phyloP scores from a whole-genome alignment of 2,329 filamentous ascomycete genomes.

The Talaromyces sp. region DNA sequence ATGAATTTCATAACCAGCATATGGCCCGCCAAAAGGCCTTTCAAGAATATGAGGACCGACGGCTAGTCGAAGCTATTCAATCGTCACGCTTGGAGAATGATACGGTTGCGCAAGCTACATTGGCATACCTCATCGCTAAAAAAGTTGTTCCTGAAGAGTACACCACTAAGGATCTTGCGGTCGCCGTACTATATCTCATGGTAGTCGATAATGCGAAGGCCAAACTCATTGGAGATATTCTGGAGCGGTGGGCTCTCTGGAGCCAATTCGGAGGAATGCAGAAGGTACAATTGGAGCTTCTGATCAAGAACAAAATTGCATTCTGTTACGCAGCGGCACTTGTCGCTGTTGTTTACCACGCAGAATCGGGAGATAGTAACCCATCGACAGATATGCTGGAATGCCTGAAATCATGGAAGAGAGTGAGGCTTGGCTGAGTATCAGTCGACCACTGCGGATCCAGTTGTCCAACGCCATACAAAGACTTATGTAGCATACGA shows the following conservation, averaged over 20 bases:
- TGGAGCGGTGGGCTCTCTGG: constrained; percentile 29
- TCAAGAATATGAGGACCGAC: constrained; percentile 24
- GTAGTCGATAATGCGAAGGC: constrained; percentile 24
- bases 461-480: no score
- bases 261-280: constrained; percentile 27
- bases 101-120: constrained; percentile 24
- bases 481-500: no score
- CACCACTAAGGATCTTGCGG: constrained; percentile 22
- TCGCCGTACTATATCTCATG: constrained; percentile 28
- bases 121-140: constrained; percentile 25
- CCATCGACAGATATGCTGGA: constrained; percentile 29
- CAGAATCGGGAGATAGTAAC: constrained; percentile 20
- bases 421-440: constrained; percentile 25
- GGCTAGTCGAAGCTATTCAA: constrained; percentile 25
- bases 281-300: constrained; percentile 22
- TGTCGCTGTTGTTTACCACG: constrained; percentile 23
- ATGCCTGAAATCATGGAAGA: constrained; percentile 29
- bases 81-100: constrained; percentile 25
- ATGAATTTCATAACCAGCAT: constrained; percentile 21
- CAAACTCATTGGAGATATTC: constrained; percentile 23
- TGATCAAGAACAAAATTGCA: constrained; percentile 22
- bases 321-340: constrained; percentile 29
- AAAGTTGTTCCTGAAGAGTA: constrained; percentile 26
- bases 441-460: no score
- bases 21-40: constrained; percentile 15